Percentiles rank a stretch among this genome's conserved stretches.
Conservation (phyloP, 2,329 filamentous ascomycete genomes). For the Pseudopyricularia cyperi region DNA sequence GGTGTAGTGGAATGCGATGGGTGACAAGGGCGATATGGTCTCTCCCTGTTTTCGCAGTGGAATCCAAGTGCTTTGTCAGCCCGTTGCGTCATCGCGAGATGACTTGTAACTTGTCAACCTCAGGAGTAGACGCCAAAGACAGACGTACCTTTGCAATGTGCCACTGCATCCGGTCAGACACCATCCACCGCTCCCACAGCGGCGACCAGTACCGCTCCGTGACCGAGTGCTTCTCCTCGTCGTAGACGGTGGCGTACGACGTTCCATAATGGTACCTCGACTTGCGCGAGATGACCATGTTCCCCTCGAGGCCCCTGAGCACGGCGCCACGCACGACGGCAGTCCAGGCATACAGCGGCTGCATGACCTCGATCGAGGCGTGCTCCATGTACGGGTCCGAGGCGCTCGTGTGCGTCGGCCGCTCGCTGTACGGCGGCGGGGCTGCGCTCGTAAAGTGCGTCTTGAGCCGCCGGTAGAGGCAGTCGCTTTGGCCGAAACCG, state of each 20-base stretch:
- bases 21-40: conserved; percentile 57
- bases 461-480: conserved; percentile 60
- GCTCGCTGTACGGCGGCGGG: conserved; percentile 52
- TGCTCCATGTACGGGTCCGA: conserved; percentile 21
- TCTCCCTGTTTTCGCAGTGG: conserved; percentile 40
- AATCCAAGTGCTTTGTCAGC: not conserved
- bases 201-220: conserved; percentile 68
- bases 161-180: conserved; percentile 75
- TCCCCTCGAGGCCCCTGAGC: conserved; percentile 60
- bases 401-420: conserved; percentile 51
- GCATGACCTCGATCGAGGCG: conserved; percentile 63
- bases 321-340: conserved; percentile 69
- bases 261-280: conserved; percentile 70
- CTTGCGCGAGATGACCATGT: conserved; percentile 64
- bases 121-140: too few species aligned
- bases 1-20: conserved; percentile 75
- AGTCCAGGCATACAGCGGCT: conserved; percentile 72
- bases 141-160: conserved; percentile 58
- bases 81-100: not conserved
- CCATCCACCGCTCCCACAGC: conserved; percentile 74
- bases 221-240: conserved; percentile 60
- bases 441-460: conserved; percentile 49
- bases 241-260: conserved; percentile 69
- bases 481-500: conserved; percentile 69
- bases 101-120: not conserved